Percentiles rank a stretch among this genome's conserved stretches.
phyloP scores from a whole-genome alignment of 768 basidiomycete species.

The Boletus vinaceobasis region DNA sequence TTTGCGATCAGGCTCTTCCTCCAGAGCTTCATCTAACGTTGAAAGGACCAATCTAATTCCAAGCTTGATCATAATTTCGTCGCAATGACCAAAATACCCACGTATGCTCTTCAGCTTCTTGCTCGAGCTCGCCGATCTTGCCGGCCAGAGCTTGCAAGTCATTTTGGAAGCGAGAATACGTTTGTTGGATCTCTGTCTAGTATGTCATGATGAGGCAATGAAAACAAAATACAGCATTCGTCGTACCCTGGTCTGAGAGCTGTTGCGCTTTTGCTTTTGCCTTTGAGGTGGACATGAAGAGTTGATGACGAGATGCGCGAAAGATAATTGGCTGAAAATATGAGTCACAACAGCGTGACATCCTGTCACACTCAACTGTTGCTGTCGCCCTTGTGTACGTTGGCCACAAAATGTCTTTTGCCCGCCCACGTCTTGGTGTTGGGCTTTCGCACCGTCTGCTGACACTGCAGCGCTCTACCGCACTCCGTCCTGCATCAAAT shows the following conservation, averaged over 20 bases:
- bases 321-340: slow-evolving; percentile 26
- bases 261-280: slow-evolving; percentile 55
- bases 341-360: slow-evolving; percentile 26
- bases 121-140: slow-evolving; percentile 95
- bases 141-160: slow-evolving; percentile 89
- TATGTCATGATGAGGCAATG: slow-evolving; percentile 37
- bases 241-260: slow-evolving; percentile 71
- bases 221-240: neutral
- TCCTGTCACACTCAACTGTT: slow-evolving; percentile 23
- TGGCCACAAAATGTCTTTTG: slow-evolving; percentile 52
- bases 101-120: slow-evolving; percentile 95
- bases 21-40: slow-evolving; percentile 79
- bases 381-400: slow-evolving; percentile 12
- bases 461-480: slow-evolving; percentile 22
- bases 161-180: slow-evolving; percentile 76
- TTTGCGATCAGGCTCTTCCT: slow-evolving; percentile 84
- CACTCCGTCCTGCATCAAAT: slow-evolving; percentile 36
- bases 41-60: slow-evolving; percentile 73
- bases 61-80: neutral
- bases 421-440: slow-evolving; percentile 47
- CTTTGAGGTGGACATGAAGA: slow-evolving; percentile 51
- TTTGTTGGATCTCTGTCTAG: slow-evolving; percentile 81
- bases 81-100: slow-evolving; percentile 38
- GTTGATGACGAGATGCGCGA: slow-evolving; percentile 8
- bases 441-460: slow-evolving; percentile 50